Evolutionary conservation across 495 filamentous ascomycete species (phyloP).

Genomic region (Lasiosphaeria miniovina): DNA sequence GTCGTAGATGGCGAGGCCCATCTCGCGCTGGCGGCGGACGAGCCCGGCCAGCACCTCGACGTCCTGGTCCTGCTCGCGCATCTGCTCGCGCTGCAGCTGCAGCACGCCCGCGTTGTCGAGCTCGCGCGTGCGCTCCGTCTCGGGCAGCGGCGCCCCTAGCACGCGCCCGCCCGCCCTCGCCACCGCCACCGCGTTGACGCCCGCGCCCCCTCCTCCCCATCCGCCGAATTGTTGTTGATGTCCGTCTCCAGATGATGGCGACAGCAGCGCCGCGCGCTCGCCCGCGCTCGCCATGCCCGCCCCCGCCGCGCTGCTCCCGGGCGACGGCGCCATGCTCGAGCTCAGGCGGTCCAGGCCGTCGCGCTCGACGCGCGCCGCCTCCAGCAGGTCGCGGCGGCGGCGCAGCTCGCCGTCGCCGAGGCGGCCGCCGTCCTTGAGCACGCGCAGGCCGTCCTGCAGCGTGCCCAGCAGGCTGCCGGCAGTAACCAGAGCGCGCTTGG

Average conservation of each 20-base stretch:
- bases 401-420: constrained; percentile 87
- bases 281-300: constrained; percentile 25
- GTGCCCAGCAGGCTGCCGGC: constrained; percentile 63
- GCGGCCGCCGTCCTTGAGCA: constrained; percentile 40
- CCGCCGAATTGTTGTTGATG: too few species aligned
- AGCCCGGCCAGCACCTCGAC: constrained; percentile 73
- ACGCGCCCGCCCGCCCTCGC: constrained; percentile 56
- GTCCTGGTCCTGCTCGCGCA: constrained; percentile 80
- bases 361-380: constrained; percentile 73
- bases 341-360: constrained; percentile 82
- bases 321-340: constrained; percentile 53
- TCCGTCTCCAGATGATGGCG: too few species aligned
- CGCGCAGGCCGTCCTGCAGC: constrained; percentile 69
- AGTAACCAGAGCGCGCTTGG: constrained; percentile 77
- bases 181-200: not conserved
- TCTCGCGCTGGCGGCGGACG: constrained; percentile 76
- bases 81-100: constrained; percentile 78
- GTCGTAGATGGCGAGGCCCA: constrained; percentile 79
- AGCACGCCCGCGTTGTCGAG: constrained; percentile 87
- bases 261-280: constrained; percentile 36
- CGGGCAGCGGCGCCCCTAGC: constrained; percentile 70
- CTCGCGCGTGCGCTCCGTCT: constrained; percentile 85
- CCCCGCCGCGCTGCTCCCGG: constrained; percentile 20
- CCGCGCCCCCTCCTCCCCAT: constrained; percentile 9
- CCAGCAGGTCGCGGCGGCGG: constrained; percentile 73